Evolutionary conservation across 768 basidiomycete genomes (phyloP).

Genomic region (Boletus sp.): DNA sequence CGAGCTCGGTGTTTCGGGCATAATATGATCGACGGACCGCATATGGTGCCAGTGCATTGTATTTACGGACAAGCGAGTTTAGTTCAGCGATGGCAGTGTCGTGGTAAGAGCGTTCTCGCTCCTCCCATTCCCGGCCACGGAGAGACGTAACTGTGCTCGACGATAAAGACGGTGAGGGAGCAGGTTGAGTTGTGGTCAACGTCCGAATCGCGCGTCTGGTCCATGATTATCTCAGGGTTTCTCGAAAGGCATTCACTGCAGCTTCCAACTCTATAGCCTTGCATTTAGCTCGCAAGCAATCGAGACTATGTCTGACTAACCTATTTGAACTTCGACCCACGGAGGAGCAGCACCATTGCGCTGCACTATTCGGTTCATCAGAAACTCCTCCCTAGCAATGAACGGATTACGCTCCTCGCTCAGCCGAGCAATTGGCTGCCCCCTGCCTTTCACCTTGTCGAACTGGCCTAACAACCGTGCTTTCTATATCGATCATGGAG

Average conservation of each 20-base stretch:
- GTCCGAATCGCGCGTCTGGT: slow-evolving; percentile 70
- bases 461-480: slow-evolving; percentile 69
- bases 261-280: slow-evolving; percentile 58
- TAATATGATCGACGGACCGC: slow-evolving; percentile 68
- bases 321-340: slow-evolving; percentile 82
- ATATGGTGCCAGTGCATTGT: slow-evolving; percentile 80
- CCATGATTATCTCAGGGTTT: slow-evolving; percentile 66
- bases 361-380: slow-evolving; percentile 85
- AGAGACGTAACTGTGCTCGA: slow-evolving; percentile 40
- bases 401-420: slow-evolving; percentile 57
- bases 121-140: slow-evolving; percentile 71
- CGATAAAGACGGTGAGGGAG: slow-evolving; percentile 37
- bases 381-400: slow-evolving; percentile 74
- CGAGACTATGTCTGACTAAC: slow-evolving; percentile 35
- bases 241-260: slow-evolving; percentile 60
- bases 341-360: slow-evolving; percentile 80
- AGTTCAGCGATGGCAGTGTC: slow-evolving; percentile 65
- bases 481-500: slow-evolving; percentile 40
- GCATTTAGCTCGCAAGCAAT: slow-evolving; percentile 3
- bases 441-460: slow-evolving; percentile 67
- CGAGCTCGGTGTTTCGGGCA: slow-evolving; percentile 55
- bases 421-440: slow-evolving; percentile 45
- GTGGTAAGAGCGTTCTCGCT: slow-evolving; percentile 65
- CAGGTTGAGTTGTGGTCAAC: slow-evolving; percentile 44
- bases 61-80: slow-evolving; percentile 73